A percentile compares a stretch with the other conserved stretches of the same genome.
Conservation (phyloP, 2,329 filamentous ascomycete species). For the Nemania serpens region DNA sequence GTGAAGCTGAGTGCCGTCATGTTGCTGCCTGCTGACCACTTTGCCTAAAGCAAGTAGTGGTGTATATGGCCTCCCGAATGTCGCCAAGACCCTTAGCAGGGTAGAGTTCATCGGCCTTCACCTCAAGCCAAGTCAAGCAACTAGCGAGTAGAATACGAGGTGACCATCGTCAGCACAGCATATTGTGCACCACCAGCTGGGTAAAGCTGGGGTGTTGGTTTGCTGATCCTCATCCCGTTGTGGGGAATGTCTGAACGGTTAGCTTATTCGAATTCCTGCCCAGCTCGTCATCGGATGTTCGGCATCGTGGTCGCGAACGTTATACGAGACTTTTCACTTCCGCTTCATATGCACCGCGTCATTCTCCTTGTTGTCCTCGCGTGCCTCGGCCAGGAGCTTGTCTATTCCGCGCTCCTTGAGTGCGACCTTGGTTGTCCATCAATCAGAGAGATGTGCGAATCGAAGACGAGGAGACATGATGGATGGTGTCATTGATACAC, state of each 20-base stretch:
- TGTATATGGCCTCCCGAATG: too few species aligned
- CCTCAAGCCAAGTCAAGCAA: too few species aligned
- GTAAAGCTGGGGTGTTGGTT: neutral
- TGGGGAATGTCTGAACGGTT: conserved; percentile 6
- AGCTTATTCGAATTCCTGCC: neutral
- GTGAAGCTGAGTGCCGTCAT: too few species aligned
- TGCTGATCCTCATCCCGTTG: conserved; percentile 1
- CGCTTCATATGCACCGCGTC: conserved; percentile 70
- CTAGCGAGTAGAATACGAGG: neutral
- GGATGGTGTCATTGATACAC: conserved; percentile 37
- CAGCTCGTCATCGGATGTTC: conserved; percentile 24
- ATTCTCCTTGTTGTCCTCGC: conserved; percentile 87
- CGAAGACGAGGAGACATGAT: neutral
- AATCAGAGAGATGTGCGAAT: conserved; percentile 15
- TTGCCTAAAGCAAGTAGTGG: too few species aligned
- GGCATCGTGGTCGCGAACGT: conserved; percentile 20
- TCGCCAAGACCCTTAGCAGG: too few species aligned
- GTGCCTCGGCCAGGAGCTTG: conserved; percentile 86
- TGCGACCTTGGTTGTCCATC: conserved; percentile 64
- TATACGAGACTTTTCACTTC: conserved; percentile 37
- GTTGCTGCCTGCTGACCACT: too few species aligned
- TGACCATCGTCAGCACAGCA: conserved; percentile 6
- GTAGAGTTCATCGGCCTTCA: too few species aligned
- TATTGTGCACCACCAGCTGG: neutral
- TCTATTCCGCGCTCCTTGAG: conserved; percentile 91